phyloP scores from a whole-genome alignment of 2,329 filamentous ascomycete species.

The Diaporthe aspalathi region DNA sequence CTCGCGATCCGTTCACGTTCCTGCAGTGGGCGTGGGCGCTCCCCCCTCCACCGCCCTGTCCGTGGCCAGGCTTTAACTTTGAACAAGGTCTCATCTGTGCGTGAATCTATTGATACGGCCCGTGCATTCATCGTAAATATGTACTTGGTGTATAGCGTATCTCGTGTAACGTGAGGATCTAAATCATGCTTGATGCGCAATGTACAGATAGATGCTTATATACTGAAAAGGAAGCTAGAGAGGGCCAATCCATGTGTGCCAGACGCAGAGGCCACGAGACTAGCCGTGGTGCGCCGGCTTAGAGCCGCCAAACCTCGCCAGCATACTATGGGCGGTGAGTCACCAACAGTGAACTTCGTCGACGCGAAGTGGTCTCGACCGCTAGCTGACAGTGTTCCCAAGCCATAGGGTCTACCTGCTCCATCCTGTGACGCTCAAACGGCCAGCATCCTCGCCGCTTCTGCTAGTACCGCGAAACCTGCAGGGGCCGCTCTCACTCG shows the following conservation, averaged over 20 bases:
- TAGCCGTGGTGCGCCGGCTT: background rate
- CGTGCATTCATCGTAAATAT: background rate
- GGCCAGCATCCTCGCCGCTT: slow-evolving; percentile 5
- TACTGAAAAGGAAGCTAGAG: background rate
- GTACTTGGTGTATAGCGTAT: background rate
- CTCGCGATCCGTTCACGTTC: background rate
- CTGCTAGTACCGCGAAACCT: background rate
- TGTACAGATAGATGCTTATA: background rate
- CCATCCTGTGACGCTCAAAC: background rate
- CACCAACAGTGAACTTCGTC: too few relatives aligned
- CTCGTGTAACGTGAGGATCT: background rate
- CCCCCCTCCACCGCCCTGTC: too few relatives aligned
- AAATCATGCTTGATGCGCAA: slow-evolving; percentile 4
- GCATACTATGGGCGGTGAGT: background rate
- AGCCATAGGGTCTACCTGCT: too few relatives aligned
- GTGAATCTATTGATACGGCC: background rate
- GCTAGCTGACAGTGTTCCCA: too few relatives aligned
- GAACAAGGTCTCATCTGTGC: background rate
- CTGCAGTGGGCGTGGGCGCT: background rate
- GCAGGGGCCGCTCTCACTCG: background rate
- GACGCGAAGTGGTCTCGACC: background rate
- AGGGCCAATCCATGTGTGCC: background rate
- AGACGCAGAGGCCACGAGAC: background rate
- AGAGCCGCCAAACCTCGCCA: background rate
- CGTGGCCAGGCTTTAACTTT: background rate